Conservation (phyloP, 2,329 filamentous ascomycete genomes). For the Aspergillus nomiae region DNA sequence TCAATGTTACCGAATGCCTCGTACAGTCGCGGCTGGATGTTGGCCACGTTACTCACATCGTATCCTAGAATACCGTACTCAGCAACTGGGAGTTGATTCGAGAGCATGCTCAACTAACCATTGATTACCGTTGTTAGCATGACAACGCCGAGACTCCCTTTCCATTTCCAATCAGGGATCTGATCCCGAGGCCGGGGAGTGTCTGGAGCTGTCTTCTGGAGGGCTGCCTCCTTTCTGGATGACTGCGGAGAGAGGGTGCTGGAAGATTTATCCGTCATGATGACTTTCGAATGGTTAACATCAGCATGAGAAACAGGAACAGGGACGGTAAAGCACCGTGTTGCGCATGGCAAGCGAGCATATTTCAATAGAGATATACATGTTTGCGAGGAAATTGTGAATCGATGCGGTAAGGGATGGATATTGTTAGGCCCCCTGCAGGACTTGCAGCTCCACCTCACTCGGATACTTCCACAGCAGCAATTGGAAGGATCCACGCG, state of each 20-base stretch:
- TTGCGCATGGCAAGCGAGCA: too few relatives aligned
- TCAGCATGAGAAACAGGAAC: background rate
- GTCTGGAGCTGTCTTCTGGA: background rate
- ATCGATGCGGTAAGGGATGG: background rate
- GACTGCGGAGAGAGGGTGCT: background rate
- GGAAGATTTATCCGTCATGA: background rate
- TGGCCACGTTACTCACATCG: slow-evolving; percentile 21
- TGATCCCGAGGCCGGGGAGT: background rate
- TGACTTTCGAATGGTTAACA: background rate
- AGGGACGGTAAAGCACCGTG: too few relatives aligned
- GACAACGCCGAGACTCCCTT: slow-evolving; percentile 12
- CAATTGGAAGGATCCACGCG: background rate
- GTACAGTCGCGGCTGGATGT: slow-evolving; percentile 18
- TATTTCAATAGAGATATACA: background rate
- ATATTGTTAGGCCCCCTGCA: background rate
- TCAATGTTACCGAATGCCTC: slow-evolving; percentile 17
- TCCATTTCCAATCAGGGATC: slow-evolving; percentile 17
- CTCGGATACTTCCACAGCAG: too few relatives aligned
- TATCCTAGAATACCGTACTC: slow-evolving; percentile 8
- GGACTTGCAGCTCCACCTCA: too few relatives aligned
- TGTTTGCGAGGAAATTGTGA: fast-evolving
- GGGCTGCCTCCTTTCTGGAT: background rate
- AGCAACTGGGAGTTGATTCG: background rate
- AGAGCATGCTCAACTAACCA: slow-evolving; percentile 2
- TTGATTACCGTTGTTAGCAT: slow-evolving; percentile 15